Evolutionary conservation across 2,329 filamentous ascomycete genomes (phyloP).

Genomic region (Beauveria pseudobassiana): DNA sequence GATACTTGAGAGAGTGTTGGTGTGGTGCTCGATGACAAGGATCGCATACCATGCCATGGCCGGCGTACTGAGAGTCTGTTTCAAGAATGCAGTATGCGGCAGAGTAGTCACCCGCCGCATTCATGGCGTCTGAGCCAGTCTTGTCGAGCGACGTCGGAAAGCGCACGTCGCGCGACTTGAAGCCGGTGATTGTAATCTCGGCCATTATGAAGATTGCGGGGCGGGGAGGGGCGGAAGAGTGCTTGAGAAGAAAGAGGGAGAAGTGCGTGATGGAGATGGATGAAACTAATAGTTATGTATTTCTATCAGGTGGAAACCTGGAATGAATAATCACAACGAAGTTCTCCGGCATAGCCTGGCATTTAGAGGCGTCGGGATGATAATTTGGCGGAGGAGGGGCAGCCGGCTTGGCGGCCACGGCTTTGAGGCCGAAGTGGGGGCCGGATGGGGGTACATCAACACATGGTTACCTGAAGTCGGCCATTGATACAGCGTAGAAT

Average conservation of each 20-base stretch:
- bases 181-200: slow-evolving; percentile 65
- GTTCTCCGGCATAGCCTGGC: neutral
- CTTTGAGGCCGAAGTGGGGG: slow-evolving; percentile 22
- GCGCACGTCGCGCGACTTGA: slow-evolving; percentile 64
- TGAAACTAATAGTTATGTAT: neutral
- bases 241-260: neutral
- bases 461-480: slow-evolving; percentile 19
- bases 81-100: slow-evolving; percentile 88
- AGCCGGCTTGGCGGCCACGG: slow-evolving; percentile 11
- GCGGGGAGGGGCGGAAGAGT: neutral
- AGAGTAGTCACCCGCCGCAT: slow-evolving; percentile 86
- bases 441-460: slow-evolving; percentile 23
- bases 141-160: slow-evolving; percentile 92
- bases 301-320: neutral
- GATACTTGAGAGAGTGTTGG: neutral
- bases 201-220: slow-evolving; percentile 11
- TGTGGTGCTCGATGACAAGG: neutral
- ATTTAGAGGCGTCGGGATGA: slow-evolving; percentile 1
- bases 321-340: neutral
- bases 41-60: slow-evolving; percentile 66
- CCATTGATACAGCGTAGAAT: too few relatives aligned
- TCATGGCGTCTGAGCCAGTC: slow-evolving; percentile 97
- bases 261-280: neutral
- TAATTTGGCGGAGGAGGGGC: neutral
- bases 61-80: slow-evolving; percentile 64